A percentile compares a stretch with the other conserved stretches of the same genome.
phyloP scores from a whole-genome alignment of 345 rosid species.

The Citrus unshiu region DNA sequence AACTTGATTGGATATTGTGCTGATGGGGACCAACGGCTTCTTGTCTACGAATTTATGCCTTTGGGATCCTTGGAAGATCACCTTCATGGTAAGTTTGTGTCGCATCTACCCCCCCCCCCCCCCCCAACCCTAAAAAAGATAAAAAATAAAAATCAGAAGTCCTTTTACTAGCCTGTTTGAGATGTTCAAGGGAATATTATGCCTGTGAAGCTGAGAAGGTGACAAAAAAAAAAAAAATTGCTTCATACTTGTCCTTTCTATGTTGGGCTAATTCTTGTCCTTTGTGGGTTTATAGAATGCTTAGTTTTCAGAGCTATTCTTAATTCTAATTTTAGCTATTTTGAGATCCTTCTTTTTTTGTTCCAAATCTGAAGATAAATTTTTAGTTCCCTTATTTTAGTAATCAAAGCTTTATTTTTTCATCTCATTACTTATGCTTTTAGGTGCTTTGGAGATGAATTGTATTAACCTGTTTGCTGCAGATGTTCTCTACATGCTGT shows the following conservation, averaged over 20 bases:
- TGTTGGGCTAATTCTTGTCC: too few relatives aligned
- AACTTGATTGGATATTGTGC: slow-evolving; percentile 98
- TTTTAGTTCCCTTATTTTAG: background rate
- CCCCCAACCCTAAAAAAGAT: too few relatives aligned
- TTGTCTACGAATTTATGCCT: slow-evolving; percentile 96
- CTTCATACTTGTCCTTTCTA: background rate
- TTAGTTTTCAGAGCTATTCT: background rate
- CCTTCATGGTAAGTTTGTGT: slow-evolving; percentile 70
- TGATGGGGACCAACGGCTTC: slow-evolving; percentile 98
- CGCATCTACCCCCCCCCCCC: background rate
- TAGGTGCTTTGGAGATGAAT: background rate
- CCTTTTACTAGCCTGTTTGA: background rate
- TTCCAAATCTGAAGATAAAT: background rate
- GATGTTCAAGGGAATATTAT: background rate
- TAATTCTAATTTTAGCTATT: background rate
- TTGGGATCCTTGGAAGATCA: slow-evolving; percentile 98
- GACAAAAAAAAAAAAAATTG: background rate
- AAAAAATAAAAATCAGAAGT: too few relatives aligned
- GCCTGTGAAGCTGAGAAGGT: background rate
- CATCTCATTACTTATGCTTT: background rate
- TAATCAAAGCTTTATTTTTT: background rate
- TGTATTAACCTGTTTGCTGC: background rate
- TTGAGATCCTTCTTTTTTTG: background rate
- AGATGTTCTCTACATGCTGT: background rate
- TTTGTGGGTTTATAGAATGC: too few relatives aligned